phyloP scores from a whole-genome alignment of 1,284 basidiomycete genomes.

The Gastroboletus turbinatus region DNA sequence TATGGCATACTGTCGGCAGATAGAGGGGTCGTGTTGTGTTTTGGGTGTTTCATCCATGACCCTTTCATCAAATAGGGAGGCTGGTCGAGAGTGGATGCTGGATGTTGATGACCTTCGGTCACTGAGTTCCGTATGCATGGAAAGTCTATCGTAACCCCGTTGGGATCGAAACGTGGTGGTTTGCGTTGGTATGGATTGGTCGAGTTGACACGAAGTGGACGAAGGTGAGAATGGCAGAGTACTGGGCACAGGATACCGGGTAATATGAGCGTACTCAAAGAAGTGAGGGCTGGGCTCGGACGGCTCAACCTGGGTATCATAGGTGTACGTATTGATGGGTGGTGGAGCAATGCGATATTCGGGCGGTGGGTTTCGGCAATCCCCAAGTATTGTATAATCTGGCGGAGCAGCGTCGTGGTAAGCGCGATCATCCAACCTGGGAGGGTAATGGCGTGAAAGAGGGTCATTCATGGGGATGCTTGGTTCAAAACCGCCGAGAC shows the following conservation, averaged over 20 bases:
- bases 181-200: conserved; percentile 10
- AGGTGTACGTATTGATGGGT: conserved; percentile 11
- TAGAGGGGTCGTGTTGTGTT: background rate
- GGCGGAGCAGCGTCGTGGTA: conserved; percentile 11
- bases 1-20: background rate
- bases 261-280: conserved; percentile 31
- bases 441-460: conserved; percentile 3
- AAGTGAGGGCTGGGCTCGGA: conserved; percentile 22
- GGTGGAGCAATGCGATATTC: conserved; percentile 15
- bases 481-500: conserved; percentile 28
- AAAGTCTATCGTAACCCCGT: conserved; percentile 12
- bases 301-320: conserved; percentile 10
- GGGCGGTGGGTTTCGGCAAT: conserved; percentile 12
- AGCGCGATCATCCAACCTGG: conserved; percentile 9
- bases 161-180: conserved; percentile 11
- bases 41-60: conserved; percentile 6
- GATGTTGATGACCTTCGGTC: conserved; percentile 11
- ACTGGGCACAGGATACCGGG: conserved; percentile 29
- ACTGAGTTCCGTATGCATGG: conserved; percentile 2
- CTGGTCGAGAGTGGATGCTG: conserved; percentile 13
- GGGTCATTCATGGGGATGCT: conserved; percentile 12
- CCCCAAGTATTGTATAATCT: conserved; percentile 14
- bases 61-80: conserved; percentile 8
- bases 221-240: conserved; percentile 17
- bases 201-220: background rate